Conservation (phyloP, 1,284 basidiomycete genomes). For the Pascua sp. region DNA sequence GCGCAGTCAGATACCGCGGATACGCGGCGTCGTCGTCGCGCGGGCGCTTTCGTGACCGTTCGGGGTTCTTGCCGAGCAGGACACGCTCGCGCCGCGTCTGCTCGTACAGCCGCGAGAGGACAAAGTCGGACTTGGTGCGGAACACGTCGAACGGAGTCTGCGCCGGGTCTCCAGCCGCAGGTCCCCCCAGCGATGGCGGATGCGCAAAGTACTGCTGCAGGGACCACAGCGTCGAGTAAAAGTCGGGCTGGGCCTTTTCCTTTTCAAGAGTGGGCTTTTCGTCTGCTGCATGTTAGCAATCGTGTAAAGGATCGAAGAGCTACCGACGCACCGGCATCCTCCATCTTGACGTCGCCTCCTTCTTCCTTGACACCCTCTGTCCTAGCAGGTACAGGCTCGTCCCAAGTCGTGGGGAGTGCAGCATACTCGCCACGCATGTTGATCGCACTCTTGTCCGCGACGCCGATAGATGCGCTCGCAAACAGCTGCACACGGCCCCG, state of each 20-base stretch:
- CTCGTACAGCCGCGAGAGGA: constrained; percentile 38
- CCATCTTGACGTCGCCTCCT: constrained; percentile 27
- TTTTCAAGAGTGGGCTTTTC: not conserved
- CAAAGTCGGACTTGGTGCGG: constrained; percentile 36
- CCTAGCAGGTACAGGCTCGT: constrained; percentile 14
- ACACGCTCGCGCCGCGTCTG: constrained; percentile 37
- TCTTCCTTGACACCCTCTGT: constrained; percentile 1
- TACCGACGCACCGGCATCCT: constrained; percentile 2
- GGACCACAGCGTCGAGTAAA: constrained; percentile 48
- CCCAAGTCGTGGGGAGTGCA: constrained; percentile 40
- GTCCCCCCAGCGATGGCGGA: constrained; percentile 42
- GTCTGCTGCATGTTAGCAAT: not conserved
- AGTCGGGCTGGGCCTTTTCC: constrained; percentile 26
- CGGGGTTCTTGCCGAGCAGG: constrained; percentile 28
- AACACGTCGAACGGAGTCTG: constrained; percentile 37
- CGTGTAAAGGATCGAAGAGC: too few relatives aligned
- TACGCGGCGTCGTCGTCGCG: constrained; percentile 32
- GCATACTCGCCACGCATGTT: constrained; percentile 45
- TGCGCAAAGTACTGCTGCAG: constrained; percentile 46
- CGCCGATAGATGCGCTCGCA: constrained; percentile 37
- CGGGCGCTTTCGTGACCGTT: constrained; percentile 26
- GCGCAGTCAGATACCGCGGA: constrained; percentile 44
- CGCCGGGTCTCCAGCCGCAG: constrained; percentile 18
- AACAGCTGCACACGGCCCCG: constrained; percentile 43
- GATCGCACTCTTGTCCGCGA: constrained; percentile 46